Evolutionary conservation across 495 filamentous ascomycete genomes (phyloP), one percentile per base, ranked within the genome.

Genomic region (Amniculicola lignicola): DNA sequence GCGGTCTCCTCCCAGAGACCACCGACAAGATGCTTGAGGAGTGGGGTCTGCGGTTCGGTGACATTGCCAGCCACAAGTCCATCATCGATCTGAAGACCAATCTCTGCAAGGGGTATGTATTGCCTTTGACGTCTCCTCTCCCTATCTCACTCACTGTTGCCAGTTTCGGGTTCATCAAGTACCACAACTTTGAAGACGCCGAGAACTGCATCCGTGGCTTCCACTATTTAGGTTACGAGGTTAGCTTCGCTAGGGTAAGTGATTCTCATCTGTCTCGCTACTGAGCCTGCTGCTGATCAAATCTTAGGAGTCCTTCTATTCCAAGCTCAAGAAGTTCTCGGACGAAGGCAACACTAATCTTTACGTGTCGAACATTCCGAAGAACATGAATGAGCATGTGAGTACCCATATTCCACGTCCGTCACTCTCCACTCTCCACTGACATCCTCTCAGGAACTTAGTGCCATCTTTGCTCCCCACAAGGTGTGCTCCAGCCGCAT

Each of bases 141-240:
- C 40, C 23, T 35, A 28, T 35, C 49, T 67, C 35, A 65, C 53
- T 64, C 29, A 72, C 62, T 16, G 50, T 66, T 38, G 31, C 95
- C 43, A 98, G 93, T 2, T 98, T 95, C 66, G 94, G 94, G 0
- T 99, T 99, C 69, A 90, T 95, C 63, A 91, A 92, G 68, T 99
- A 91, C 67, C 84, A 79, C 71, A 86, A 86, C 62, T 86, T 88
- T 63, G 82, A 85, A 22, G 87, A 95, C 57, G 94, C 92, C 14
- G 90, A 96, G 73, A 86, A 87, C 55, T 96, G 91, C 73, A 97
- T 99, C 70, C 88, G 89, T 31, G 92, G 87, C n/a, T 94, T 99
- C 66, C 90, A 89, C 68, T 85, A 86, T 62, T 80, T 90, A 49
- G 91, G 91, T 35, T 97, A 97, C 65, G 93, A 99, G 74, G 91